Conservation (phyloP, 805 yeast genomes). For the Spencermartinsiella europaea region DNA sequence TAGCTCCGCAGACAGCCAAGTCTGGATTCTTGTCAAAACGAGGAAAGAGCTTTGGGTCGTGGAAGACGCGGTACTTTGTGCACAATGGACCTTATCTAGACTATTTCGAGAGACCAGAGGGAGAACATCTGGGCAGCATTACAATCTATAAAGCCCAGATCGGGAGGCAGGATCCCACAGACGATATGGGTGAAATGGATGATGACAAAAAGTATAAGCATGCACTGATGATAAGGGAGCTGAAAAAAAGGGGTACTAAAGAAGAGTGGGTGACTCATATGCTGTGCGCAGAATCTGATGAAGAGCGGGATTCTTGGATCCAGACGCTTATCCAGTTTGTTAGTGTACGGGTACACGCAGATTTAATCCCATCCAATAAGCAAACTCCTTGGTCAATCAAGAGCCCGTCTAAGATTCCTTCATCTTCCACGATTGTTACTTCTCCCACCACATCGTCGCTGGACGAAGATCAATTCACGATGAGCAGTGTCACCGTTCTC, state of each 20-base stretch:
- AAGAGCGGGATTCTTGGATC: slow-evolving; percentile 73
- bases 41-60: slow-evolving; percentile 58
- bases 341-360: slow-evolving; percentile 1
- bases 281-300: slow-evolving; percentile 74
- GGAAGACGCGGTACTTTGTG: slow-evolving; percentile 69
- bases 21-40: slow-evolving; percentile 64
- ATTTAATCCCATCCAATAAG: slow-evolving; percentile 17
- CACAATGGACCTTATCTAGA: slow-evolving; percentile 55
- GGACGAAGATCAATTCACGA: slow-evolving; percentile 3
- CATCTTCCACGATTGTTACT: not conserved
- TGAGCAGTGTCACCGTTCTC: slow-evolving; percentile 13
- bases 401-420: not conserved
- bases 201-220: slow-evolving; percentile 37
- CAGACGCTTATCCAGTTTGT: slow-evolving; percentile 35
- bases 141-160: slow-evolving; percentile 48
- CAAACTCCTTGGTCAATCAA: slow-evolving; percentile 1
- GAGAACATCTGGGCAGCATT: slow-evolving; percentile 49
- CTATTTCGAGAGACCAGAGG: slow-evolving; percentile 54
- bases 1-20: slow-evolving; percentile 41
- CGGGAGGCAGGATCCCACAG: slow-evolving; percentile 41
- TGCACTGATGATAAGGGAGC: slow-evolving; percentile 49
- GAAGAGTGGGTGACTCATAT: slow-evolving; percentile 37
- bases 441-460: not conserved
- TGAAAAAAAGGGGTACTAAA: slow-evolving; percentile 33
- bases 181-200: slow-evolving; percentile 37